Percentiles rank a stretch among this genome's conserved stretches.
These are phyloP conservation scores for Cicer judaicum DNA, from an alignment of 306 rosid species.

Conservation along the genomic window DNA sequence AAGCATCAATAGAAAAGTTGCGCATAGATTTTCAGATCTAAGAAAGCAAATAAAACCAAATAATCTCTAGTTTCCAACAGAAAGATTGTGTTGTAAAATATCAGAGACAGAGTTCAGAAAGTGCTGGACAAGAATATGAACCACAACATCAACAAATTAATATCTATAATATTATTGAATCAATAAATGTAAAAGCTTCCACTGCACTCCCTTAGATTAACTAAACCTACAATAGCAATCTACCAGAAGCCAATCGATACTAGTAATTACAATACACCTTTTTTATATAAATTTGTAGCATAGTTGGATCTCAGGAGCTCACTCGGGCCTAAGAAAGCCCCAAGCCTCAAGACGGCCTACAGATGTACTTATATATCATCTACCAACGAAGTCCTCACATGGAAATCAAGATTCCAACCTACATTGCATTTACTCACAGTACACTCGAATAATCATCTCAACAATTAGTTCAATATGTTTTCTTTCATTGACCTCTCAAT, in stretches of 20 bases:
- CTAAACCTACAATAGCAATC: slow-evolving; percentile 20
- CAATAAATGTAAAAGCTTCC: slow-evolving; percentile 20
- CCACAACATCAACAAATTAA: slow-evolving; percentile 14
- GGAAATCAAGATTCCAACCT: too few relatives aligned
- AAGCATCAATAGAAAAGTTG: slow-evolving; percentile 10
- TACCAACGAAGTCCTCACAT: too few relatives aligned
- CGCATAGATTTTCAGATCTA: not conserved
- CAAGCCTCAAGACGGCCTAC: too few relatives aligned
- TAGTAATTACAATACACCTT: not conserved
- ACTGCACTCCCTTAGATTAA: not conserved
- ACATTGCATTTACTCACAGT: not conserved
- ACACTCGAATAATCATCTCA: not conserved
- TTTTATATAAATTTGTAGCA: too few relatives aligned
- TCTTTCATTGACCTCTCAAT: not conserved
- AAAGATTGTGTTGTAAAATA: slow-evolving; percentile 3
- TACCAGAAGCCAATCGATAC: slow-evolving; percentile 23
- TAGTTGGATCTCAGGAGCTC: too few relatives aligned
- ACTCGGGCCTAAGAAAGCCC: too few relatives aligned
- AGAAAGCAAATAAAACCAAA: slow-evolving; percentile 12
- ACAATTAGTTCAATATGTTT: too few relatives aligned
- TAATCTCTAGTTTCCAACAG: not conserved
- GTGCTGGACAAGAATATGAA: not conserved
- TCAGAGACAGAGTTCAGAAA: not conserved
- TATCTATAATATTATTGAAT: not conserved
- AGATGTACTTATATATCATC: too few relatives aligned